Percentiles rank a stretch among this genome's conserved stretches.
phyloP scores from a whole-genome alignment of 129 eudicot genomes.

The Pulicaria dysenterica region DNA sequence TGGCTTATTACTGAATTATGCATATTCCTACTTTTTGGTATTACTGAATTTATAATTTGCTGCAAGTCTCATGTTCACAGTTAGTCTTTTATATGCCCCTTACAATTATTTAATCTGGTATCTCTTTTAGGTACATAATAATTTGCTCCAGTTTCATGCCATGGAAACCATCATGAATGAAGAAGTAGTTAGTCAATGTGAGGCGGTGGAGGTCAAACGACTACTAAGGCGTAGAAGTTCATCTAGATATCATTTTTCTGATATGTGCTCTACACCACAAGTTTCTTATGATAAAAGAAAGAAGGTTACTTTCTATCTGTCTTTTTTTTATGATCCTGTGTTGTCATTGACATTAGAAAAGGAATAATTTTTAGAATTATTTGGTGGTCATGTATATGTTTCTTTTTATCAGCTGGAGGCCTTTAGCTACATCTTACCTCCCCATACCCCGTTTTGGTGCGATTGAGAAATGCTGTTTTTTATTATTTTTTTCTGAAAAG shows the following conservation, averaged over 20 bases:
- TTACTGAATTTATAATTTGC: neutral
- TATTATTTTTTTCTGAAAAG: neutral
- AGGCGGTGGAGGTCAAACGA: constrained; percentile 33
- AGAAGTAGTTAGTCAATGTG: constrained; percentile 34
- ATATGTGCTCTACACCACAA: constrained; percentile 15
- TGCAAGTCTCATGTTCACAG: constrained; percentile 7
- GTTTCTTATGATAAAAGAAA: constrained; percentile 34
- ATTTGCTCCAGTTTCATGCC: constrained; percentile 6
- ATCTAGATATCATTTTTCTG: constrained; percentile 39
- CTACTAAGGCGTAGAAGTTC: constrained; percentile 39
- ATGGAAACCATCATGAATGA: constrained; percentile 44
- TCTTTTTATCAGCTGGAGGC: no score
- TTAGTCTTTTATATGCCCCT: constrained; percentile 1
- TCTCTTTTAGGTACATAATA: constrained; percentile 19
- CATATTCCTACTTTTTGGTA: no score
- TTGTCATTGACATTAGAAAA: neutral
- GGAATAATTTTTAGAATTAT: neutral
- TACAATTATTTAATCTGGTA: neutral
- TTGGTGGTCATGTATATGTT: neutral
- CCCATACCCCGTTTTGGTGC: no score
- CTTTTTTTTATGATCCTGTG: constrained; percentile 19
- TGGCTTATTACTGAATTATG: no score
- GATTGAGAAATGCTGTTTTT: no score
- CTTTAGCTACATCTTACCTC: no score
- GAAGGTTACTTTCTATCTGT: constrained; percentile 35